Evolutionary conservation across 306 rosid species (phyloP).

Genomic region (Casuarina equisetifolia): DNA sequence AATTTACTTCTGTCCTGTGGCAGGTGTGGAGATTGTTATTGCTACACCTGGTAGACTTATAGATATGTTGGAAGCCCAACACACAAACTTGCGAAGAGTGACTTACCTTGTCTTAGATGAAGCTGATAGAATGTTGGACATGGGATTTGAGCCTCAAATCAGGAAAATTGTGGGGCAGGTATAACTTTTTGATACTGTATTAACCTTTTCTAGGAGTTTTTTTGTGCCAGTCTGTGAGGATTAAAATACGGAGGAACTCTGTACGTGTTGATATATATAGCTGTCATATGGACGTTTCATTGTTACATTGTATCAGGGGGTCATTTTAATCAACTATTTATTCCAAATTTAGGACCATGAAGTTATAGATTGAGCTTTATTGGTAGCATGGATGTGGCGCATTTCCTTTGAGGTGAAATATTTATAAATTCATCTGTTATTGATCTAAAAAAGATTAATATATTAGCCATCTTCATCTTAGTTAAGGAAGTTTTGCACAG

Average conservation of each 20-base stretch:
- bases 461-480: background rate
- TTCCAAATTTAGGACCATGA: background rate
- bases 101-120: conserved; percentile 93
- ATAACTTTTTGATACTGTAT: conserved; percentile 17
- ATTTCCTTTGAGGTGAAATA: background rate
- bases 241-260: background rate
- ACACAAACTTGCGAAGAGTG: conserved; percentile 85
- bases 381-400: background rate
- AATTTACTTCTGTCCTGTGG: conserved; percentile 23
- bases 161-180: conserved; percentile 82
- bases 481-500: background rate
- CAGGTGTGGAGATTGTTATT: conserved; percentile 91
- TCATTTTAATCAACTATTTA: background rate
- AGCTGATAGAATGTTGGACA: conserved; percentile 98
- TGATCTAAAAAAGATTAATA: background rate
- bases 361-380: background rate
- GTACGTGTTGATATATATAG: background rate
- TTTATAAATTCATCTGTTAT: background rate
- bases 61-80: conserved; percentile 96
- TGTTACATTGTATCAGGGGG: background rate
- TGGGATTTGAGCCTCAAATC: conserved; percentile 99
- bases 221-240: background rate
- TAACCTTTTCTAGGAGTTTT: background rate
- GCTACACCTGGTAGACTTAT: conserved; percentile 96
- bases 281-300: background rate